phyloP scores from a whole-genome alignment of 805 yeast genomes.

The Hanseniaspora occidentalis region DNA sequence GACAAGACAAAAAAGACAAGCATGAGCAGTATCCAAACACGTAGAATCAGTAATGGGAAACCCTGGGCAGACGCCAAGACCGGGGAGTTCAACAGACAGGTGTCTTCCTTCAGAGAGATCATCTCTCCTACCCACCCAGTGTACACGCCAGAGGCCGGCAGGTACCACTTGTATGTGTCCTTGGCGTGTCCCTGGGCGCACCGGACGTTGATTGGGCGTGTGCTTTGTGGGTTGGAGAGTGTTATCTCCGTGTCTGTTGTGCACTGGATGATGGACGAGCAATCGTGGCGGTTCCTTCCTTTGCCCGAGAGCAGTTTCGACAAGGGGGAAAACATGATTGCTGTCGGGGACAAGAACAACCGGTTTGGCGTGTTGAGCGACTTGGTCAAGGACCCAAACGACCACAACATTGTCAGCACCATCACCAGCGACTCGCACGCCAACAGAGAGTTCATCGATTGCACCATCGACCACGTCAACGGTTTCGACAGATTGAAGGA shows the following conservation, averaged over 20 bases:
- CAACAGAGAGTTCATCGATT: conserved; percentile 16
- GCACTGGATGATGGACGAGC: conserved; percentile 76
- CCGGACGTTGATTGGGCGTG: conserved; percentile 61
- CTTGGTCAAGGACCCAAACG: conserved; percentile 9
- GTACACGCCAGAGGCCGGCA: conserved; percentile 60
- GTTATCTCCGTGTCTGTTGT: conserved; percentile 64
- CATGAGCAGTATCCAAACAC: neutral
- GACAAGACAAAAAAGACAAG: too few relatives aligned
- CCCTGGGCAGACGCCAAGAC: conserved; percentile 5
- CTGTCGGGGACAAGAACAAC: conserved; percentile 8
- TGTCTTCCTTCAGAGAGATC: conserved; percentile 48
- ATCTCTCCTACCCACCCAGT: conserved; percentile 49
- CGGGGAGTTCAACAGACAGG: conserved; percentile 34
- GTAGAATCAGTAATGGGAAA: neutral
- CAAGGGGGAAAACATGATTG: conserved; percentile 2
- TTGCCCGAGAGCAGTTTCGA: conserved; percentile 28
- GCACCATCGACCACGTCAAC: conserved; percentile 49
- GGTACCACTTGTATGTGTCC: conserved; percentile 83
- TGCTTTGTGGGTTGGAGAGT: conserved; percentile 56
- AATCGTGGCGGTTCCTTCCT: conserved; percentile 75
- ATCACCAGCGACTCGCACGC: conserved; percentile 13
- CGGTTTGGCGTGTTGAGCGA: conserved; percentile 11
- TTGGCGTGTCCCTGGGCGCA: conserved; percentile 96
- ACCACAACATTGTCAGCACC: conserved; percentile 7
- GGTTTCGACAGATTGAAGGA: conserved; percentile 51